Conservation (phyloP, 164 flowering plant genomes). For the Echeveria elegans region DNA sequence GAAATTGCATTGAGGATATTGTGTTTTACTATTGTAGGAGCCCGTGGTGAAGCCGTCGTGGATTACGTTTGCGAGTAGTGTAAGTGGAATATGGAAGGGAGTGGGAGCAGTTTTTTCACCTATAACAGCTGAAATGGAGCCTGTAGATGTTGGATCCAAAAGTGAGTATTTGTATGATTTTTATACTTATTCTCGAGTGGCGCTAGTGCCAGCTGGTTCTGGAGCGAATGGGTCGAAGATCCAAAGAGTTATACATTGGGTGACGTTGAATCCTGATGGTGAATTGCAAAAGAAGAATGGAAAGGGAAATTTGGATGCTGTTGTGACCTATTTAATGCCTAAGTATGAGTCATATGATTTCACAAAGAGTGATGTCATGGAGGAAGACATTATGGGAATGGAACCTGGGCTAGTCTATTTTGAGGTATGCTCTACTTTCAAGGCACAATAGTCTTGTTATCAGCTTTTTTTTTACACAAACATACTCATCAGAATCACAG, state of each 20-base stretch:
- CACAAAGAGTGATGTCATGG: conserved; percentile 67
- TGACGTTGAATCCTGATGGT: conserved; percentile 75
- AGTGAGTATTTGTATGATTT: conserved; percentile 70
- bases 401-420: conserved; percentile 94
- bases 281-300: conserved; percentile 28
- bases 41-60: conserved; percentile 84
- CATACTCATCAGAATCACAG: neutral
- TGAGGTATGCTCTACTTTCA: conserved; percentile 46
- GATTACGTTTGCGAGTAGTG: conserved; percentile 84
- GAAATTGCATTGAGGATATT: neutral
- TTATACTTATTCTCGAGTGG: conserved; percentile 59
- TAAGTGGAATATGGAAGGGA: conserved; percentile 99
- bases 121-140: conserved; percentile 90
- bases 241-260: conserved; percentile 72
- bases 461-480: too few relatives aligned
- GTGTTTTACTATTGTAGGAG: conserved; percentile 48
- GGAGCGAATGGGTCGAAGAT: conserved; percentile 38
- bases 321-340: conserved; percentile 31
- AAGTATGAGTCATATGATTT: conserved; percentile 60
- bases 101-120: conserved; percentile 97
- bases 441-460: neutral
- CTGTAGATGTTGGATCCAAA: conserved; percentile 62
- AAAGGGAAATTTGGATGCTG: conserved; percentile 20
- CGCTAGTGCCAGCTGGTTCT: conserved; percentile 34
- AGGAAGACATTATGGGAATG: conserved; percentile 81